Base-by-base conservation (phyloP, 2,329 filamentous ascomycete species). In the Drechslerella dactyloides region DNA sequence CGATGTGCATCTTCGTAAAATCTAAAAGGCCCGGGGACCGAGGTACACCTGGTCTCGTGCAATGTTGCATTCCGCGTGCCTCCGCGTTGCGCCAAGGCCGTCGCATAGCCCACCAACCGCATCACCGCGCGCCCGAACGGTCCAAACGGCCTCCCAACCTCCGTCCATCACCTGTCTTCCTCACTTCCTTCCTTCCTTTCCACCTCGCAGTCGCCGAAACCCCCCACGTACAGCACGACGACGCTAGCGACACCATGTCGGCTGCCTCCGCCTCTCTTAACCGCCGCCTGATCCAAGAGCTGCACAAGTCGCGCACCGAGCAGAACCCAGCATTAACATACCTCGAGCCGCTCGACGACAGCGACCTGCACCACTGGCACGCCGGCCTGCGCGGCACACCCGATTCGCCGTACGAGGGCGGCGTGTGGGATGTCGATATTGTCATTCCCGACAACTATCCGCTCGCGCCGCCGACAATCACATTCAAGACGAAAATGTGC, bases 361-460 rank as follows among this genome's bases (percentile, higher is more conserved):
- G 74, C 37, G 74, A 77, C 62, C 69, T 77, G 35, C 69, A 74
- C 8, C 75, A 77, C 66, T 77, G 76, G 76, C 42, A 37, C 58
- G 75, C 75, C 7, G 59, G 75, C 6, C 61, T 77, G 11, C 74
- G 74, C 50, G 76, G 76, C 44, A 65, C 59, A 7, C 56, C 65
- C n/a, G 74, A 73, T 27, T 75, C 75, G 0, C 66, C 75, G 1
- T 77, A 77, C 51, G 76, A 77, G 61, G 86, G 83, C 78, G 94
- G 94, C 73, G 86, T 88, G 76, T 99, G 93, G 93, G 87, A 90
- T 72, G 86, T 99, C 76, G 79, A 82, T 78, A 92, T 99, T 79
- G 79, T 82, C 56, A 85, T 97, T 77, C 93, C 94, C 0, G 75
- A 85, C 0, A 86, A 85, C 44, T 97, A 99, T 81, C 94, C 94